Percentiles rank a stretch among this genome's conserved stretches.
phyloP scores from a whole-genome alignment of 208 protist genomes.

The Acanthamoeba royreba region DNA sequence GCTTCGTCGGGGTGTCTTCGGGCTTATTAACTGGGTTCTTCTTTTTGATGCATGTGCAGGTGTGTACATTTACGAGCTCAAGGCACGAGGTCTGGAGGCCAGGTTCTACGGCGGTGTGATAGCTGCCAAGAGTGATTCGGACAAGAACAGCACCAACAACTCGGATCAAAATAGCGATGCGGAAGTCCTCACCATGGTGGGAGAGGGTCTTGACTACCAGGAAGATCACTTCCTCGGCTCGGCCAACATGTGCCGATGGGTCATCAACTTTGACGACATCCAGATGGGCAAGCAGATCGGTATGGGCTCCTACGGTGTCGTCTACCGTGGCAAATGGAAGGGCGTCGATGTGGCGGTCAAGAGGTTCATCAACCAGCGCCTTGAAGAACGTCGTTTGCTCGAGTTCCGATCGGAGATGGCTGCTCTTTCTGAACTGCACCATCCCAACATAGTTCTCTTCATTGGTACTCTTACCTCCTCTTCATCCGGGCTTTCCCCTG shows the following conservation, averaged over 20 bases:
- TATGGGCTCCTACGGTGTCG: slow-evolving; percentile 10
- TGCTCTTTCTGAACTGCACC: neutral
- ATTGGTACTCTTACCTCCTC: neutral
- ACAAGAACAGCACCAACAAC: neutral
- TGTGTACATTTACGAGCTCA: neutral
- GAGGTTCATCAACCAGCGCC: slow-evolving; percentile 34
- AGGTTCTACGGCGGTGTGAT: neutral
- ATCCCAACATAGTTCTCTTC: slow-evolving; percentile 46
- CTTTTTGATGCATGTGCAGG: too few species aligned
- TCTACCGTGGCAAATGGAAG: slow-evolving; percentile 34
- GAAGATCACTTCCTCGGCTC: slow-evolving; percentile 8
- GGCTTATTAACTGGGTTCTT: neutral
- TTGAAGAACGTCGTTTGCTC: neutral
- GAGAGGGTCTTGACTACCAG: neutral
- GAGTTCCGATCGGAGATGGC: slow-evolving; percentile 34
- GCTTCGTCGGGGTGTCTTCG: neutral
- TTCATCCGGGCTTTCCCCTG: too few species aligned
- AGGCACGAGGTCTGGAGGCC: neutral
- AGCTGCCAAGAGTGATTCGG: neutral
- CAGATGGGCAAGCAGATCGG: slow-evolving; percentile 4
- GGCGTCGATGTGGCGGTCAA: slow-evolving; percentile 36
- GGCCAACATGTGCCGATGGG: slow-evolving; percentile 25
- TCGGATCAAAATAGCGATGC: neutral
- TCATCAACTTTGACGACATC: neutral
- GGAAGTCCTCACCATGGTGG: neutral